A percentile compares a stretch with the other conserved stretches of the same genome.
Conservation (phyloP, 148 eudicot genomes). For the Salicornia ramosissima region DNA sequence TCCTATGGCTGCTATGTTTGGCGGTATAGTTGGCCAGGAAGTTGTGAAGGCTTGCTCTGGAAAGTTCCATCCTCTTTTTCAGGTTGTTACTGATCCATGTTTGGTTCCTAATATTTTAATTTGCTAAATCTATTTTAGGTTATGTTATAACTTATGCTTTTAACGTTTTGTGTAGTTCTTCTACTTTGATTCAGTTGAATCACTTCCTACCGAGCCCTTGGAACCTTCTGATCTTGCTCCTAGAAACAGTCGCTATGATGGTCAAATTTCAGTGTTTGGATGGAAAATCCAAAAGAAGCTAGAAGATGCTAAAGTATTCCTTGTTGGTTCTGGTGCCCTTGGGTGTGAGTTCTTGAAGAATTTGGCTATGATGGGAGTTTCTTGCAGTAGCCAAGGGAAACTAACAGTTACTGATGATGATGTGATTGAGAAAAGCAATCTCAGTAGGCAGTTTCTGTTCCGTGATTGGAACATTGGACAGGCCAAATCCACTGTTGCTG, state of each 20-base stretch:
- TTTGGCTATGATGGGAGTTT: constrained; percentile 90
- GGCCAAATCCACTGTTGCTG: constrained; percentile 95
- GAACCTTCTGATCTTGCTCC: constrained; percentile 63
- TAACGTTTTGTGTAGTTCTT: constrained; percentile 53
- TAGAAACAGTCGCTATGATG: constrained; percentile 77
- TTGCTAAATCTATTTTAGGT: not conserved
- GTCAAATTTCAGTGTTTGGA: constrained; percentile 93
- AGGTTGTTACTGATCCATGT: constrained; percentile 40
- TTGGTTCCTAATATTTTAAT: not conserved
- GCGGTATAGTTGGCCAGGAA: constrained; percentile 92
- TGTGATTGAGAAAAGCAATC: constrained; percentile 92
- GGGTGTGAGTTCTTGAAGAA: constrained; percentile 95
- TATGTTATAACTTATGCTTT: constrained; percentile 1
- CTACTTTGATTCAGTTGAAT: constrained; percentile 91
- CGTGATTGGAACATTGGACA: constrained; percentile 99
- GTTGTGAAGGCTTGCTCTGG: constrained; percentile 97
- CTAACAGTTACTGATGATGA: constrained; percentile 91
- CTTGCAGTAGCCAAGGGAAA: constrained; percentile 63
- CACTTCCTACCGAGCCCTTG: constrained; percentile 67
- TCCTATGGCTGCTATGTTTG: constrained; percentile 99
- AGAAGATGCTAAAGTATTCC: constrained; percentile 65
- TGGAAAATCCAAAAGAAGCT: constrained; percentile 75
- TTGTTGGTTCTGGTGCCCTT: constrained; percentile 93
- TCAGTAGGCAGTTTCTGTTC: constrained; percentile 84
- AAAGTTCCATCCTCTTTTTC: constrained; percentile 88